A percentile compares a stretch with the other conserved stretches of the same genome.
Evolutionary conservation across 768 basidiomycete genomes (phyloP).

Genomic region (Tylopilus balloui): DNA sequence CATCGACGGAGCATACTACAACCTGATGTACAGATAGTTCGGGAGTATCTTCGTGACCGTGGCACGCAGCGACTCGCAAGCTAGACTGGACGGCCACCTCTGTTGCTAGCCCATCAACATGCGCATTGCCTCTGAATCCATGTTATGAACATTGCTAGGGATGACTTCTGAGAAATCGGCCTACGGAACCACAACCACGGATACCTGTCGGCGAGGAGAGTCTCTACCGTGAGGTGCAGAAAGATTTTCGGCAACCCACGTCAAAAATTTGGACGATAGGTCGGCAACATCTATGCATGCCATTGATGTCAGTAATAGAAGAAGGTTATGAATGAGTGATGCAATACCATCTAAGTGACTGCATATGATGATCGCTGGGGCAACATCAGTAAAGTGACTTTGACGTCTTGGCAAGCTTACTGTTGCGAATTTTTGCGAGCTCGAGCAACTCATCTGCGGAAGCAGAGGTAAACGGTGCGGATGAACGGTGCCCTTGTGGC

Average conservation of each 20-base stretch:
- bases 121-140: constrained; percentile 8
- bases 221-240: not conserved
- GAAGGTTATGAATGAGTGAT: not conserved
- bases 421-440: constrained; percentile 18
- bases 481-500: not conserved
- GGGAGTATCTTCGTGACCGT: constrained; percentile 8
- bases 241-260: constrained; percentile 11
- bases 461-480: constrained; percentile 1
- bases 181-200: constrained; percentile 21
- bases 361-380: constrained; percentile 18
- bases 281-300: constrained; percentile 14
- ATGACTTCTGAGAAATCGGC: not conserved
- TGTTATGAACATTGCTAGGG: not conserved
- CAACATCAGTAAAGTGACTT: not conserved
- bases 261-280: constrained; percentile 17
- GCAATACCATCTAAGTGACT: constrained; percentile 18
- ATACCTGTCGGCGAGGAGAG: constrained; percentile 7
- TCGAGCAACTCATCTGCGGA: constrained; percentile 15
- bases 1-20: constrained; percentile 39
- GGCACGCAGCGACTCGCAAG: constrained; percentile 17
- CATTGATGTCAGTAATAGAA: constrained; percentile 1
- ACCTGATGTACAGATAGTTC: constrained; percentile 30
- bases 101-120: constrained; percentile 12
- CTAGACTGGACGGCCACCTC: constrained; percentile 15
- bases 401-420: constrained; percentile 8